Evolutionary conservation across 2,329 filamentous ascomycete genomes (phyloP).

Genomic region (Mycosphaerella sp.): DNA sequence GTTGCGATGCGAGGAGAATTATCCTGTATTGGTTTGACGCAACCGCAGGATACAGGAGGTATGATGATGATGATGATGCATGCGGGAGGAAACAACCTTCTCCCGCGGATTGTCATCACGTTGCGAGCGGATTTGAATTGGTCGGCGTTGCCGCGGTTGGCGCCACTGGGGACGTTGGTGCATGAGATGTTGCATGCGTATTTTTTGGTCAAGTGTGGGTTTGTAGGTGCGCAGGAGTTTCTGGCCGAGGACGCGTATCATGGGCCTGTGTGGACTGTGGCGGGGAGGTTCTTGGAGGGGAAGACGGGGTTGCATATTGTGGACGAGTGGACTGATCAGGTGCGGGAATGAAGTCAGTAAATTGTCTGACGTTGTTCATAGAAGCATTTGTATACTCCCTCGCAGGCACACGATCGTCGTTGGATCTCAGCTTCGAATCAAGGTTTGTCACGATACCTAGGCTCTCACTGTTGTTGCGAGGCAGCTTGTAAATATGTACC

Average conservation of each 20-base stretch:
- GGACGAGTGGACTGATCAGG: neutral
- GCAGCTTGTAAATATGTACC: no score
- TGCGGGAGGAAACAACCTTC: no score
- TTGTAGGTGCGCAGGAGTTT: neutral
- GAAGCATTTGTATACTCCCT: no score
- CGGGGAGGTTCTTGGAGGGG: neutral
- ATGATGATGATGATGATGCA: no score
- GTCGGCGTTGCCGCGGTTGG: neutral
- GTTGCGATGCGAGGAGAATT: neutral
- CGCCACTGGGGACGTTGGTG: conserved; percentile 1
- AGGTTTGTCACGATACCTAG: no score
- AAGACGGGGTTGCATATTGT: neutral
- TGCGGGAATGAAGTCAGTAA: no score
- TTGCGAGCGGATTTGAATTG: conserved; percentile 1
- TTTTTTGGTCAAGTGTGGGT: conserved; percentile 8
- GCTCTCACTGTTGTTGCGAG: no score
- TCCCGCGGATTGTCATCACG: neutral
- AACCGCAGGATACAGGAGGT: neutral
- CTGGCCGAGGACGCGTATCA: neutral
- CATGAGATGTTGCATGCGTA: conserved; percentile 15
- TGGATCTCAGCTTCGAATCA: no score
- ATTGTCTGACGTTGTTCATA: no score
- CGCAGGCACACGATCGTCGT: no score
- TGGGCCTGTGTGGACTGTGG: neutral
- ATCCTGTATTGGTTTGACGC: neutral